These are phyloP conservation scores for Candida patagonica DNA, from an alignment of 805 yeast species.

Conservation along the genomic window DNA sequence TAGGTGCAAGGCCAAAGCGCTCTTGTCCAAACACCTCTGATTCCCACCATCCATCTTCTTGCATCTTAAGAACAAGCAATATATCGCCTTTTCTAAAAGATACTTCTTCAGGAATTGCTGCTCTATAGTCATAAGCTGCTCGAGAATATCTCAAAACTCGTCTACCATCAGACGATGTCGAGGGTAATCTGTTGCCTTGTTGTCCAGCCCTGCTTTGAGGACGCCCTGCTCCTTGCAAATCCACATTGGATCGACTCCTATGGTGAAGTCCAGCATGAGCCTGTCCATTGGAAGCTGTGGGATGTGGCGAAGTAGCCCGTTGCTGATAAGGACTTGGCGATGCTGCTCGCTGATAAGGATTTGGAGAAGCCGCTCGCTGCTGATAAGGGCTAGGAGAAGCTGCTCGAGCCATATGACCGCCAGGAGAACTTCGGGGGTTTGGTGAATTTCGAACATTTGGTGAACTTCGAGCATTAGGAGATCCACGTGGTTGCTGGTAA, in stretches of 20 bases:
- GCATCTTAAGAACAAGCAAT: slow-evolving; percentile 44
- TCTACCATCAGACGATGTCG: slow-evolving; percentile 43
- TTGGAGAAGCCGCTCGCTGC: slow-evolving; percentile 8
- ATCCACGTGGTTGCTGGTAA: slow-evolving; percentile 14
- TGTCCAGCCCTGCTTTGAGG: slow-evolving; percentile 8
- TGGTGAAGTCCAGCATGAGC: slow-evolving; percentile 12
- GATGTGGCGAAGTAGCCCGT: slow-evolving; percentile 1
- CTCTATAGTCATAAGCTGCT: slow-evolving; percentile 51
- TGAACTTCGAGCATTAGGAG: slow-evolving; percentile 14
- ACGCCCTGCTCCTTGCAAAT: slow-evolving; percentile 10
- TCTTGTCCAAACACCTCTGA: slow-evolving; percentile 41
- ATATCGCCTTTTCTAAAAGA: slow-evolving; percentile 50
- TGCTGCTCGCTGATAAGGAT: slow-evolving; percentile 8
- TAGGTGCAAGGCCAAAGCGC: slow-evolving; percentile 51
- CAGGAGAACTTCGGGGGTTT: too few relatives aligned
- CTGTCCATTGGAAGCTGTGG: slow-evolving; percentile 3
- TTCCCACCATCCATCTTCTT: slow-evolving; percentile 72
- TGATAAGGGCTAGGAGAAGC: slow-evolving; percentile 13
- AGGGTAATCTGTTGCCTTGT: slow-evolving; percentile 33
- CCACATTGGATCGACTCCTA: slow-evolving; percentile 19
- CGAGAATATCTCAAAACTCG: slow-evolving; percentile 42
- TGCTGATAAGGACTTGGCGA: slow-evolving; percentile 11
- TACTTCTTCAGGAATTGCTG: slow-evolving; percentile 52
- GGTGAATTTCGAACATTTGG: too few relatives aligned
- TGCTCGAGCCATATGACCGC: too few relatives aligned